A percentile compares a stretch with the other conserved stretches of the same genome.
Evolutionary conservation across 2,329 filamentous ascomycete species (phyloP).

Genomic region (Fusarium luffae): DNA sequence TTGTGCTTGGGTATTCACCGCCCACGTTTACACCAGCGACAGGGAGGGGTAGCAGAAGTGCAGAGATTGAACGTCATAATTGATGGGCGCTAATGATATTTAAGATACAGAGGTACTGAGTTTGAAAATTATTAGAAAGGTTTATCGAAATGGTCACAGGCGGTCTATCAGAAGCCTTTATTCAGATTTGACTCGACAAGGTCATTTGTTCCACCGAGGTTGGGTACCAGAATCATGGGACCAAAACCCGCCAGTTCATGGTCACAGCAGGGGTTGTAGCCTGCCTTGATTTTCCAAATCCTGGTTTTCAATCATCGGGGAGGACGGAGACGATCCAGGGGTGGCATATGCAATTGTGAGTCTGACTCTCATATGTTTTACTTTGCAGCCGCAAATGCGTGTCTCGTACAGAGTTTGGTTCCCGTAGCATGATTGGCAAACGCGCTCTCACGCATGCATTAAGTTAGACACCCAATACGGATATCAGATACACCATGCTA

Average conservation of each 20-base stretch:
- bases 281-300: slow-evolving; percentile 10
- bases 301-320: slow-evolving; percentile 12
- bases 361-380: not conserved
- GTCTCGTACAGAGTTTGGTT: not conserved
- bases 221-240: slow-evolving; percentile 4
- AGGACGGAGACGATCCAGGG: slow-evolving; percentile 10
- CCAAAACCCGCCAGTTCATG: slow-evolving; percentile 1
- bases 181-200: not conserved
- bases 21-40: slow-evolving; percentile 25
- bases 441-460: not conserved
- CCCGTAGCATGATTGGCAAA: not conserved
- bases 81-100: not conserved
- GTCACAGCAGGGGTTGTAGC: slow-evolving; percentile 27
- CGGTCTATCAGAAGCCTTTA: slow-evolving; percentile 3
- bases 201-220: slow-evolving; percentile 14
- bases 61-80: slow-evolving; percentile 18
- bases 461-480: not conserved
- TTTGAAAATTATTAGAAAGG: not conserved
- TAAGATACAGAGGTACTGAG: not conserved
- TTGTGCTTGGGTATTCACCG: slow-evolving; percentile 41
- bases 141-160: not conserved
- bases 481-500: not conserved
- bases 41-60: slow-evolving; percentile 40
- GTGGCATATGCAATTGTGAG: slow-evolving; percentile 7
- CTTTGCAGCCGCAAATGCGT: not conserved